Evolutionary conservation across 2,329 filamentous ascomycete genomes (phyloP), one percentile per base, ranked within the genome.

Genomic region (Apiospora marii): DNA sequence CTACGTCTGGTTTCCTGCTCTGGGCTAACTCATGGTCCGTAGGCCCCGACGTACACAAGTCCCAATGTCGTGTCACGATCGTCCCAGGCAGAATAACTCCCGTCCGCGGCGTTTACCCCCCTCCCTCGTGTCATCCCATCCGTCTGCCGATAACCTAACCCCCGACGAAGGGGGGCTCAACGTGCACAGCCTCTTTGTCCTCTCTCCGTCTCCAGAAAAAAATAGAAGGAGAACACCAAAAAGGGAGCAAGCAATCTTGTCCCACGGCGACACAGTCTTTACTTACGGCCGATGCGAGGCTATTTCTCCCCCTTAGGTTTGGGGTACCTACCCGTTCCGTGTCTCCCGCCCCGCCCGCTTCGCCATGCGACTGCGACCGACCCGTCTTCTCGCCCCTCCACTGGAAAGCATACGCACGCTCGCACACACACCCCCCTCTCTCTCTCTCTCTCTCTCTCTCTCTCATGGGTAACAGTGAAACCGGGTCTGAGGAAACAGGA

Each of bases 131-230:
- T 64, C 58, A n/a, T 64, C 34, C 58, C 22, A 64, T 64, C 58
- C 58, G 58, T 64, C 58, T 64, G 58, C 58, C 58, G 58, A 64
- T 64, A 64, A 64, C 58, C 58, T 64, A 64, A 64, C 58, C 58
- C 58, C 58, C 58, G 34, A 64, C 34, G 58, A 41, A 6, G 58
- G n/a, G 6, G 46, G 46, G 16, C 22, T 64, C 58, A n/a, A 41
- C 19, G 58, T 41, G 58, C 58, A 64, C 58, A 64, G 58, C 34
- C 58, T 14, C 13, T 41, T 41, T 30, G 3, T 41, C 12, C 12
- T 41, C 58, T 30, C 27, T 2, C 27, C 27, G 27, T 30, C 27
- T n/a, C 58, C 19, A 64, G 19, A 41, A 64, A 34, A 14, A 64
- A 19, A 30, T n/a, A 58, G 19, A 13, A n/a, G 30, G 34, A 51